Evolutionary conservation across 23 red algal genomes (phyloP), one percentile per base, ranked within the genome.

Genomic region (Porphyridium purpureum): DNA sequence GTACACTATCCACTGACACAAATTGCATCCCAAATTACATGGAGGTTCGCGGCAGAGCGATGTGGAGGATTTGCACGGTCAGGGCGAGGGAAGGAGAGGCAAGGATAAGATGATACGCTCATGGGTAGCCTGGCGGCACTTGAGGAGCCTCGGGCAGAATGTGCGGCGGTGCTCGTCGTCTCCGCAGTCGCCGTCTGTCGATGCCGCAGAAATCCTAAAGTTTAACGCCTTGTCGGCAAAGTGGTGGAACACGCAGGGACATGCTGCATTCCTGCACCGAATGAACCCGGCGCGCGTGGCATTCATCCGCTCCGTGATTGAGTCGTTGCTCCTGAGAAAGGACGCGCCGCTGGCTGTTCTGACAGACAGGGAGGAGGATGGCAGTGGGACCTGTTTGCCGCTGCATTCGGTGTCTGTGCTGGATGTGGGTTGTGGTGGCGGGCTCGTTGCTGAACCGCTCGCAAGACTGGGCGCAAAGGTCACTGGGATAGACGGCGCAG

Each of bases 401-500:
- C 53, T 93, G 7, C 21, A 38, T 31, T 44, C 55, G 4, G 55
- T 78, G 20, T 29, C 55, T n/a, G 35, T 94, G 38, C 51, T 94
- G 30, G 87, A 94, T 57, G 69, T 94, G 21, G 87, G 87, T n/a
- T 94, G 87, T 46, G 87, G 87, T 48, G 82, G 63, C 50, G 87
- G 87, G 14, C 67, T 94, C 6, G 69, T 81, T 9, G 42, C 60
- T 19, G 90, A 98, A 55, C 74, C 90, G 5, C 31, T 98, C 2
- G 74, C 80, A 4, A 52, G 74, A n/a, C 47, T 98, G 7, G 90
- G 90, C 17, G 78, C 90, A 28, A 55, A 54, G 21, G 73, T 98
- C 28, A 59, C 64, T 36, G 90, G 78, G 20, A 60, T 81, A 24
- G 90, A 98, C 36, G 82, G 62, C 35, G 72, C 90, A 21, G 49